phyloP scores from a whole-genome alignment of 257 asterid genomes.

The Nicotiana noctiflora region DNA sequence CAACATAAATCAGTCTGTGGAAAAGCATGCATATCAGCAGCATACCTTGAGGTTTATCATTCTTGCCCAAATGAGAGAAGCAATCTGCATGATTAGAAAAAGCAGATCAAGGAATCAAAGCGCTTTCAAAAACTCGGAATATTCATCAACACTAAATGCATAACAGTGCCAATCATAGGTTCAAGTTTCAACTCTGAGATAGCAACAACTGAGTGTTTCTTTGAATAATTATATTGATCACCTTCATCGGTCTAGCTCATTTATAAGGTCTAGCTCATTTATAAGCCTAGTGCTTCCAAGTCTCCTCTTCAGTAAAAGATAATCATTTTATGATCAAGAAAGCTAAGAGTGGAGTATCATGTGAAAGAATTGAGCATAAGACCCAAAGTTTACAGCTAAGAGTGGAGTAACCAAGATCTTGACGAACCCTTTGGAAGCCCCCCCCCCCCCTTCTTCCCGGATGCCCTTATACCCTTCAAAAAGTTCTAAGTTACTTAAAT shows the following conservation, averaged over 20 bases:
- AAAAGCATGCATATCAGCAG: constrained; percentile 10
- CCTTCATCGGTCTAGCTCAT: background rate
- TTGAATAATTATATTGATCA: background rate
- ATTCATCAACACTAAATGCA: background rate
- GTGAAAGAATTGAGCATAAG: background rate
- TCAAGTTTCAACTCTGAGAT: background rate
- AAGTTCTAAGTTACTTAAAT: background rate
- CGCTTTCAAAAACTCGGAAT: background rate
- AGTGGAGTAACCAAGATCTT: background rate
- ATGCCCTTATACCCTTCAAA: background rate
- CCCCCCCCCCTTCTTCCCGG: background rate
- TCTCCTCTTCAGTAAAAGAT: background rate
- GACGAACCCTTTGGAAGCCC: background rate
- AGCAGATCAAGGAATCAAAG: background rate
- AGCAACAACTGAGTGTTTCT: background rate
- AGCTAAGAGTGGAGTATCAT: background rate
- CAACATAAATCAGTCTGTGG: background rate
- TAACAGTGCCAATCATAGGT: background rate
- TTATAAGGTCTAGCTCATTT: background rate
- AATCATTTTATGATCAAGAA: background rate
- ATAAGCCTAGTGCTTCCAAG: background rate
- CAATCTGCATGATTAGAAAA: constrained; percentile 52
- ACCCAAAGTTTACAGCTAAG: background rate
- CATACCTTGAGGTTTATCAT: constrained; percentile 40
- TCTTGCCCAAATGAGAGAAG: constrained; percentile 56